Evolutionary conservation across 1,139 yeast species (phyloP).

Genomic region (Zygoascus meyerae): DNA sequence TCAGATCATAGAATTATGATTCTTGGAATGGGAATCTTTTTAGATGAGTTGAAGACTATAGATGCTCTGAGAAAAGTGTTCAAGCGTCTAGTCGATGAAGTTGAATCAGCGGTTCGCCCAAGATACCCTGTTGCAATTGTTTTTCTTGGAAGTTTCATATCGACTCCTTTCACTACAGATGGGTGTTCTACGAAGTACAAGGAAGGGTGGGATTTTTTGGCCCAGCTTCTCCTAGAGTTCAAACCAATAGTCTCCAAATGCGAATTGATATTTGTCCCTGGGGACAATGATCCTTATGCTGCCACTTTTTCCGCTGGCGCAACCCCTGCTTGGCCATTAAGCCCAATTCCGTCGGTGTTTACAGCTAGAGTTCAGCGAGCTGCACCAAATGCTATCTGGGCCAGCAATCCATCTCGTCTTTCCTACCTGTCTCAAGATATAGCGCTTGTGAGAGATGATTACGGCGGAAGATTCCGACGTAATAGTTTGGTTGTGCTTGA

Average conservation of each 20-base stretch:
- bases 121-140: constrained; percentile 55
- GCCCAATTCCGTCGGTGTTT: constrained; percentile 63
- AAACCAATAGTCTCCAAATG: constrained; percentile 38
- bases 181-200: constrained; percentile 51
- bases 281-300: constrained; percentile 92
- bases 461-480: constrained; percentile 60
- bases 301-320: constrained; percentile 66
- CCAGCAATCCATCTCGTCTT: constrained; percentile 71
- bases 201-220: constrained; percentile 65
- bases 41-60: constrained; percentile 54
- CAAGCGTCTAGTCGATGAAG: constrained; percentile 40
- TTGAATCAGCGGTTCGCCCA: constrained; percentile 35
- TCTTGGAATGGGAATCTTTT: constrained; percentile 65
- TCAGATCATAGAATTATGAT: constrained; percentile 55
- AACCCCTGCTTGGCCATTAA: constrained; percentile 63
- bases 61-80: constrained; percentile 62
- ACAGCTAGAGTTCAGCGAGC: constrained; percentile 60
- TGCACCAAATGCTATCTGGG: constrained; percentile 62
- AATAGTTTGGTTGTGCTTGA: constrained; percentile 54
- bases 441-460: constrained; percentile 64
- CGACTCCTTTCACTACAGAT: constrained; percentile 55
- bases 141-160: constrained; percentile 64
- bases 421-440: constrained; percentile 81
- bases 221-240: constrained; percentile 47
- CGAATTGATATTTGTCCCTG: constrained; percentile 69